Conservation (phyloP, 805 yeast genomes). For the Metschnikowia chrysomelidarum region DNA sequence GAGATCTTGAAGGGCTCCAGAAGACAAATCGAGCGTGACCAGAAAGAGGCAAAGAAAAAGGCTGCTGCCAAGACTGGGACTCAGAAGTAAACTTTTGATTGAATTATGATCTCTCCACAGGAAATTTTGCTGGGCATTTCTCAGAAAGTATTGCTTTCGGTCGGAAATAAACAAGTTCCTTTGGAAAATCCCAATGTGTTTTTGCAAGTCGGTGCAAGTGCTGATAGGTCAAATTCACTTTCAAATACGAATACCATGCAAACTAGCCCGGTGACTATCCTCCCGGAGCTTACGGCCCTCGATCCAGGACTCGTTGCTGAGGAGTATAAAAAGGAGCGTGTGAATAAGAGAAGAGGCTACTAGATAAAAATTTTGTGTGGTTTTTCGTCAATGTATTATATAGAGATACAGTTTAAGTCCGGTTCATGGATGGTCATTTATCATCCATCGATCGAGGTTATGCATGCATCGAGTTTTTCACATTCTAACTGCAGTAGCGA, state of each 20-base stretch:
- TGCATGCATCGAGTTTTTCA: too few species aligned
- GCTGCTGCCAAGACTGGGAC: constrained; percentile 18
- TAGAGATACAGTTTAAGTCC: too few species aligned
- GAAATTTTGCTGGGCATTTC: constrained; percentile 11
- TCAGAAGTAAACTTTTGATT: constrained; percentile 3
- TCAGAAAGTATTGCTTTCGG: constrained; percentile 5
- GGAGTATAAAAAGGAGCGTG: constrained; percentile 13
- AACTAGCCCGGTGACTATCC: constrained; percentile 7
- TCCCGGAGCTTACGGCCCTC: constrained; percentile 27
- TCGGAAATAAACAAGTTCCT: background rate
- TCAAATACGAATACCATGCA: background rate
- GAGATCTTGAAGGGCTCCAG: constrained; percentile 90
- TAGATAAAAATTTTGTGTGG: background rate
- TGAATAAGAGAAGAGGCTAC: constrained; percentile 11
- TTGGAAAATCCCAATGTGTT: constrained; percentile 1
- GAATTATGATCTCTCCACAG: constrained; percentile 5
- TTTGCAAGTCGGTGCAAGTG: background rate
- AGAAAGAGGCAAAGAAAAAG: constrained; percentile 35
- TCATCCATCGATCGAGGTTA: too few species aligned
- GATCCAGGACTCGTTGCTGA: constrained; percentile 26
- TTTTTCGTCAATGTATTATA: too few species aligned
- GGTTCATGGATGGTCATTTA: too few species aligned
- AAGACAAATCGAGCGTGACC: constrained; percentile 69
- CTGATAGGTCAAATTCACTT: background rate
- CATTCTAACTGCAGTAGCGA: too few species aligned